Percentiles rank a stretch among this genome's conserved stretches.
These are phyloP conservation scores for Capsella rubella DNA, from an alignment of 441 rosid genomes.

Conservation along the genomic window DNA sequence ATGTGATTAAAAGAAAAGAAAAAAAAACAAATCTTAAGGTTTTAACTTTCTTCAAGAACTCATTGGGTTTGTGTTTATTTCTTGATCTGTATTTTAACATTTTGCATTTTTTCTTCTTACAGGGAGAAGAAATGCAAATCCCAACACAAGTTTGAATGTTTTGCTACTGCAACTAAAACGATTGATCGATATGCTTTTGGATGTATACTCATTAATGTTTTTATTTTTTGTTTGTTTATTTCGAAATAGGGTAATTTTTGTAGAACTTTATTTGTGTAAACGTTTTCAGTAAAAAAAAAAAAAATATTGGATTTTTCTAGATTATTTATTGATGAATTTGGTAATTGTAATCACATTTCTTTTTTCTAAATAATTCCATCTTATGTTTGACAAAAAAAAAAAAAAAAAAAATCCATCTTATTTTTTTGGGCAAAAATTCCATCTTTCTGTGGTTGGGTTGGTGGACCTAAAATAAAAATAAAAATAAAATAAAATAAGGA, in stretches of 20 bases:
- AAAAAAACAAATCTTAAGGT: conserved; percentile 14
- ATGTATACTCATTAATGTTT: conserved; percentile 29
- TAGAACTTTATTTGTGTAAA: conserved; percentile 34
- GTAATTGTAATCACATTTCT: conserved; percentile 2
- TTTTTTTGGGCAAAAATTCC: too few relatives aligned
- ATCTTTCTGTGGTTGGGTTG: too few relatives aligned
- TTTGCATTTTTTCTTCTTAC: background rate
- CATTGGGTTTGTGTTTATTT: conserved; percentile 3
- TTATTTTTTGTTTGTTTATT: conserved; percentile 12
- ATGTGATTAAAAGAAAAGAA: background rate
- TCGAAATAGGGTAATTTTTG: conserved; percentile 29
- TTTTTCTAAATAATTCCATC: background rate
- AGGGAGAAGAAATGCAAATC: conserved; percentile 41
- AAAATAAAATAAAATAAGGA: too few relatives aligned
- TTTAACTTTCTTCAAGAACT: conserved; percentile 15
- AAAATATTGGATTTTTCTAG: background rate
- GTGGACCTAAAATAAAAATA: too few relatives aligned
- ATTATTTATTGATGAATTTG: conserved; percentile 13
- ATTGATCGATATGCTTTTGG: conserved; percentile 39
- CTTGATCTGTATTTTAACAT: background rate
- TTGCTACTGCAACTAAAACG: conserved; percentile 20
- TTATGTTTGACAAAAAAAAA: too few relatives aligned
- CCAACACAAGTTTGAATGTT: conserved; percentile 35
- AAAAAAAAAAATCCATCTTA: too few relatives aligned
- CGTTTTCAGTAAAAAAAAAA: conserved; percentile 1